Evolutionary conservation across 2,329 filamentous ascomycete genomes (phyloP).

Genomic region (Parastagonospora avenae): DNA sequence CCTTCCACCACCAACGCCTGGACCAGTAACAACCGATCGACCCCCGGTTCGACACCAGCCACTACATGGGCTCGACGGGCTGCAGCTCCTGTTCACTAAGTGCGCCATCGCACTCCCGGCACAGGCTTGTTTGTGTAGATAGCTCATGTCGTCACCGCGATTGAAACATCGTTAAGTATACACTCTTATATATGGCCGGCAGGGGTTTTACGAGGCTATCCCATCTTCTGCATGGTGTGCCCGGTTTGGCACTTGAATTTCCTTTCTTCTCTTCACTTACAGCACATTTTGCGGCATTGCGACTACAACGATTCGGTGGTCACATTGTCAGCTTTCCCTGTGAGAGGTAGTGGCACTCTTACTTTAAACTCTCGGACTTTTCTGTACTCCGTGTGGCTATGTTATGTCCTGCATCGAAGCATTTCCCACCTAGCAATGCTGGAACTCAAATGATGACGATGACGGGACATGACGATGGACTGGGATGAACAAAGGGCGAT

Average conservation of each 20-base stretch:
- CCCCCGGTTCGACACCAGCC: conserved; percentile 23
- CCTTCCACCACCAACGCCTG: conserved; percentile 33
- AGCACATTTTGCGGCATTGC: conserved; percentile 26
- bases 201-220: background rate
- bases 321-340: conserved; percentile 19
- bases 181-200: background rate
- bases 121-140: background rate
- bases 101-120: background rate
- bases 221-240: conserved; percentile 4
- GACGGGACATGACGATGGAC: background rate
- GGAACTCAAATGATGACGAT: background rate
- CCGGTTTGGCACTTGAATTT: conserved; percentile 3
- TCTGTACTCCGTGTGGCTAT: conserved; percentile 3
- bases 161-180: background rate
- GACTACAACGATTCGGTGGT: conserved; percentile 31
- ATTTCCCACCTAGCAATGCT: background rate
- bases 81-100: conserved; percentile 30
- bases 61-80: conserved; percentile 34
- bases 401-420: background rate
- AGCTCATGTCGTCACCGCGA: background rate
- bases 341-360: conserved; percentile 20
- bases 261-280: conserved; percentile 13
- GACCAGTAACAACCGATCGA: conserved; percentile 31
- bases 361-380: conserved; percentile 2
- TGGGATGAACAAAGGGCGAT: background rate